Percentiles rank a stretch among this genome's conserved stretches.
Evolutionary conservation across 306 rosid species (phyloP).

Genomic region (Cucumis melo): DNA sequence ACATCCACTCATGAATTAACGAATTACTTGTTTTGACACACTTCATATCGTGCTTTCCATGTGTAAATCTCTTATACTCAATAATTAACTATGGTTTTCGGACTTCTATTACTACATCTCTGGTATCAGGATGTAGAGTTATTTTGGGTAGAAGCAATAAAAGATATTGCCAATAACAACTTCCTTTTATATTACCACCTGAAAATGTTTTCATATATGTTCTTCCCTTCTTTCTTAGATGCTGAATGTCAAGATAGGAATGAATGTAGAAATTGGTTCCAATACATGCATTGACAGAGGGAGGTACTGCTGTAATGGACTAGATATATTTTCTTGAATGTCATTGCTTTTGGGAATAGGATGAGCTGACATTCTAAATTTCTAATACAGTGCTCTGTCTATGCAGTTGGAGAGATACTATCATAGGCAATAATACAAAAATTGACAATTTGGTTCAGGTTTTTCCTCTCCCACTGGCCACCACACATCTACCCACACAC

Average conservation of each 20-base stretch:
- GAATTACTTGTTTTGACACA: background rate
- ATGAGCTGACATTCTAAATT: background rate
- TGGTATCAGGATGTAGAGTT: background rate
- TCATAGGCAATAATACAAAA: conserved; percentile 62
- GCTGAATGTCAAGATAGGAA: conserved; percentile 63
- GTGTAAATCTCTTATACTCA: background rate
- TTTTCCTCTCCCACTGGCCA: conserved; percentile 15
- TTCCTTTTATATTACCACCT: background rate
- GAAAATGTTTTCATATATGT: conserved; percentile 6
- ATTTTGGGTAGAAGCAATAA: background rate
- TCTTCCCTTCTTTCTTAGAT: conserved; percentile 31
- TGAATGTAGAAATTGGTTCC: conserved; percentile 77
- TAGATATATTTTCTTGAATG: background rate
- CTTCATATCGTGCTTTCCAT: background rate
- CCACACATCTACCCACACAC: background rate
- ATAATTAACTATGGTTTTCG: background rate
- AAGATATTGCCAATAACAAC: background rate
- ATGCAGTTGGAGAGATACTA: conserved; percentile 93
- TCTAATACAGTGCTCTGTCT: conserved; percentile 11
- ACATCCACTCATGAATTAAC: background rate
- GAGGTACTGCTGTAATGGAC: conserved; percentile 28
- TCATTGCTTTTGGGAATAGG: conserved; percentile 10
- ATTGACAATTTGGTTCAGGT: conserved; percentile 90
- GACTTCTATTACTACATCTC: background rate
- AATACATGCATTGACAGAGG: conserved; percentile 92